phyloP scores from a whole-genome alignment of 345 rosid species.

The Mallotus nudiflorus region DNA sequence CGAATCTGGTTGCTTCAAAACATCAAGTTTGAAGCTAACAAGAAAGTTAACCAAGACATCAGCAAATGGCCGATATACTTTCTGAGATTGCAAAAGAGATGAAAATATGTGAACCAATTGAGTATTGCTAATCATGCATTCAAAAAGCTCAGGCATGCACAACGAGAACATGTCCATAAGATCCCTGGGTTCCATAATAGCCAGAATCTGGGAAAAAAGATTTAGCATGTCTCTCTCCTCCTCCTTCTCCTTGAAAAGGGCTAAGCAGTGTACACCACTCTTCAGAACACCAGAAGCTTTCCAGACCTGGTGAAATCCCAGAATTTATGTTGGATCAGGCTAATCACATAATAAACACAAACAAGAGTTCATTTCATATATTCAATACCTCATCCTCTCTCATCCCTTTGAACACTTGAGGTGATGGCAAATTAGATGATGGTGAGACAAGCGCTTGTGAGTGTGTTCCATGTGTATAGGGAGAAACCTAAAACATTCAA shows the following conservation, averaged over 20 bases:
- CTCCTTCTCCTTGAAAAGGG: constrained; percentile 96
- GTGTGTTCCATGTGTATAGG: constrained; percentile 60
- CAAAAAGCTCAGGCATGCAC: constrained; percentile 98
- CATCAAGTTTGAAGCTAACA: constrained; percentile 86
- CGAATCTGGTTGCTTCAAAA: constrained; percentile 83
- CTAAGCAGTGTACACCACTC: constrained; percentile 97
- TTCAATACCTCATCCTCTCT: constrained; percentile 90
- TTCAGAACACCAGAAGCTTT: constrained; percentile 96
- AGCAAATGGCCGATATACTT: constrained; percentile 87
- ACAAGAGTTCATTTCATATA: constrained; percentile 3
- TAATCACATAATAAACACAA: constrained; percentile 9
- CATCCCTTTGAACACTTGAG: constrained; percentile 92
- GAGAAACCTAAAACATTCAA: constrained; percentile 46
- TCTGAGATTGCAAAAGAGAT: constrained; percentile 71
- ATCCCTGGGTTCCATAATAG: constrained; percentile 97
- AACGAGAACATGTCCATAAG: constrained; percentile 98
- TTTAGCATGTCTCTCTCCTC: constrained; percentile 94
- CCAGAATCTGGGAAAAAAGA: constrained; percentile 86
- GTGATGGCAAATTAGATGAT: constrained; percentile 53
- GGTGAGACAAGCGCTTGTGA: constrained; percentile 67
- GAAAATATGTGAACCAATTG: constrained; percentile 95
- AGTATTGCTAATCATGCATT: constrained; percentile 86
- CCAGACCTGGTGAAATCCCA: constrained; percentile 61
- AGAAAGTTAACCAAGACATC: constrained; percentile 91
- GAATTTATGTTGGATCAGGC: constrained; percentile 31